A percentile compares a stretch with the other conserved stretches of the same genome.
Conservation (phyloP, 768 basidiomycete genomes). For the Tephrocybe sp. region DNA sequence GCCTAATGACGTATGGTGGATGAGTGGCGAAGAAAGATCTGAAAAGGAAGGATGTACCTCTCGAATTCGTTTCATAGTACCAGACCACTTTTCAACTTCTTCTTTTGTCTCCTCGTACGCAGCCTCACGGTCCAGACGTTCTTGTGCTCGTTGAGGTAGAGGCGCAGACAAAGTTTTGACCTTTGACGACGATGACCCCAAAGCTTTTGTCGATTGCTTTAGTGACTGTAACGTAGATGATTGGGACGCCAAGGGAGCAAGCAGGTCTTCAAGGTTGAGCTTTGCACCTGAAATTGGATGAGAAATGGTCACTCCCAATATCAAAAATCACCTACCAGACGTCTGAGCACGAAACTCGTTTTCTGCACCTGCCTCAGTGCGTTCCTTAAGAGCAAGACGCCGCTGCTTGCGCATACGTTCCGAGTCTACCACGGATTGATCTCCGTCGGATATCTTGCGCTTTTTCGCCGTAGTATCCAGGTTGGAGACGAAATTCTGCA, state of each 20-base stretch:
- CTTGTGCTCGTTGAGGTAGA: constrained; percentile 81
- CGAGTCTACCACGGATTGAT: constrained; percentile 14
- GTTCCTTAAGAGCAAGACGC: constrained; percentile 60
- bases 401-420: constrained; percentile 44
- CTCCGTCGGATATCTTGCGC: constrained; percentile 56
- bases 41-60: constrained; percentile 48
- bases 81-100: constrained; percentile 92
- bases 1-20: constrained; percentile 41
- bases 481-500: constrained; percentile 68
- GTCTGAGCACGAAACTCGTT: constrained; percentile 70
- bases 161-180: constrained; percentile 77
- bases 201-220: constrained; percentile 65
- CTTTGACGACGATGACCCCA: constrained; percentile 48
- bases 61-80: constrained; percentile 87
- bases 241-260: constrained; percentile 65
- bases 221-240: constrained; percentile 61
- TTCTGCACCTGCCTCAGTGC: constrained; percentile 76
- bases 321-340: constrained; percentile 33
- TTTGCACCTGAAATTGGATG: constrained; percentile 39
- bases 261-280: constrained; percentile 70
- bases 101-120: constrained; percentile 92
- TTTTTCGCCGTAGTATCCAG: constrained; percentile 64
- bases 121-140: constrained; percentile 87
- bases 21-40: background rate
- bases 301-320: background rate